Evolutionary conservation across 768 basidiomycete genomes (phyloP).

Genomic region (Clavulina sp.): DNA sequence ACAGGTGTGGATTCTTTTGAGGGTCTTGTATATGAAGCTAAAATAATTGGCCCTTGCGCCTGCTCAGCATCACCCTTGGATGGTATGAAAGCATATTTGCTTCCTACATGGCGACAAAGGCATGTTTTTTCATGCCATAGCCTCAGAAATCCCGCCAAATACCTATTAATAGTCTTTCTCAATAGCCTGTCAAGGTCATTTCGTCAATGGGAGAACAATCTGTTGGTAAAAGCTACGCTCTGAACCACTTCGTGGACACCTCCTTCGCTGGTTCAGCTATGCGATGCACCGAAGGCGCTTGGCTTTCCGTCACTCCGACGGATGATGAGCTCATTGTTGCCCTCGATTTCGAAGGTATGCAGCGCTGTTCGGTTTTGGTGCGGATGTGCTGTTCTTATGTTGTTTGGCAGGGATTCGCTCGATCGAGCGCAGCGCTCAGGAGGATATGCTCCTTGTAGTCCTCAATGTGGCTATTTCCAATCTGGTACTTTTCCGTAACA

Average conservation of each 20-base stretch:
- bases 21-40: not conserved
- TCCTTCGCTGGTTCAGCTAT: conserved; percentile 51
- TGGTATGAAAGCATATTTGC: conserved; percentile 49
- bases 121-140: conserved; percentile 14
- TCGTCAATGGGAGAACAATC: conserved; percentile 54
- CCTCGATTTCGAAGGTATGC: conserved; percentile 8
- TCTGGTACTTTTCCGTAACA: conserved; percentile 8
- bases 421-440: conserved; percentile 4
- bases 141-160: not conserved
- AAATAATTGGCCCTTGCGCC: not conserved
- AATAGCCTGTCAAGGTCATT: conserved; percentile 41
- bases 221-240: conserved; percentile 40
- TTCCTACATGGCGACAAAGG: conserved; percentile 43
- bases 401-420: conserved; percentile 6
- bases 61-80: conserved; percentile 28
- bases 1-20: too few relatives aligned
- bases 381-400: too few relatives aligned
- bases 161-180: not conserved
- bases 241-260: conserved; percentile 45
- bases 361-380: not conserved
- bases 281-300: conserved; percentile 19
- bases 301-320: conserved; percentile 6
- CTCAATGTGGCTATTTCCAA: conserved; percentile 8
- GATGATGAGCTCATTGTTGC: conserved; percentile 4
- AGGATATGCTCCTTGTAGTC: conserved; percentile 5